These are phyloP conservation scores for Lachancea cidri DNA, from an alignment of 805 yeast species.

Conservation along the genomic window DNA sequence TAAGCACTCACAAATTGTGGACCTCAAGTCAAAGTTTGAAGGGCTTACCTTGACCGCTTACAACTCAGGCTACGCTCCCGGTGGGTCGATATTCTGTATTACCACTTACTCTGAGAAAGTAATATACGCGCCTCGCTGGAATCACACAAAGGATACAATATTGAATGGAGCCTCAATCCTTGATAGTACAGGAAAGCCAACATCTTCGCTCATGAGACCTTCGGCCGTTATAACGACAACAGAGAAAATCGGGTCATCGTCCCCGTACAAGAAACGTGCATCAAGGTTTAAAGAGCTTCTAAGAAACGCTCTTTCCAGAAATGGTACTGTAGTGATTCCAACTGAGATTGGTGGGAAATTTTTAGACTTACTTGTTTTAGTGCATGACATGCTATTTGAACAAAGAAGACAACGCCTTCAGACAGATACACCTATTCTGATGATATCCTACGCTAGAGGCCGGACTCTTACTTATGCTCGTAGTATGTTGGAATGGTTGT, in stretches of 20 bases:
- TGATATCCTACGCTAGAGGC: constrained; percentile 74
- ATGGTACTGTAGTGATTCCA: constrained; percentile 76
- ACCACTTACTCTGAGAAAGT: constrained; percentile 69
- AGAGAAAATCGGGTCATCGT: constrained; percentile 51
- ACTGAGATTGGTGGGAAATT: constrained; percentile 76
- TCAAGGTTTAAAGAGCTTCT: constrained; percentile 64
- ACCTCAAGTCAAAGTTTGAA: constrained; percentile 52
- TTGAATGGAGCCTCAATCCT: constrained; percentile 64
- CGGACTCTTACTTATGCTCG: constrained; percentile 76
- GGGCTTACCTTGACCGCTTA: constrained; percentile 70
- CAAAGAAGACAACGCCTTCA: constrained; percentile 32
- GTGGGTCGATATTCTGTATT: constrained; percentile 88
- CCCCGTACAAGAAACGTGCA: constrained; percentile 57
- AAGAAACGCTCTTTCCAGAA: constrained; percentile 35
- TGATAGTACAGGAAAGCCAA: constrained; percentile 52
- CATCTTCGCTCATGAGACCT: constrained; percentile 67
- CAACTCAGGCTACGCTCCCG: constrained; percentile 88
- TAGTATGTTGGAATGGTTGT: constrained; percentile 94
- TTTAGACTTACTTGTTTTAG: constrained; percentile 66
- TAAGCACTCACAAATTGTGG: constrained; percentile 74
- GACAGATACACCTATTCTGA: constrained; percentile 59
- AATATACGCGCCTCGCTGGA: constrained; percentile 92
- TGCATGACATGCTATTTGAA: constrained; percentile 57
- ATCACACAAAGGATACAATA: constrained; percentile 84
- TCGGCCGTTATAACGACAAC: constrained; percentile 72